These are phyloP conservation scores for Wickerhamomyces kurtzmanii DNA, from an alignment of 805 yeast species.

Conservation along the genomic window DNA sequence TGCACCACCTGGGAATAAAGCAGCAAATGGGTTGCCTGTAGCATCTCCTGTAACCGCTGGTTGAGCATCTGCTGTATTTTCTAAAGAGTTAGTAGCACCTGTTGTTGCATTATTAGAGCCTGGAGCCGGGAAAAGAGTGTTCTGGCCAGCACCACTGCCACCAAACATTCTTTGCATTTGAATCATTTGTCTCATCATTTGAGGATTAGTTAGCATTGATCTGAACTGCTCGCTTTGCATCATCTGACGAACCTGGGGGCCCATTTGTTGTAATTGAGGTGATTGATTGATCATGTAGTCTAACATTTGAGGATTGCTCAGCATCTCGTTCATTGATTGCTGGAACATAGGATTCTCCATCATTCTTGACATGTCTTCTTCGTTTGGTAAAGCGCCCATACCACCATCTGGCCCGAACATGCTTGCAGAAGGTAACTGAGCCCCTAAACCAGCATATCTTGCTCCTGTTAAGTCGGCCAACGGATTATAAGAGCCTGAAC, in stretches of 20 bases:
- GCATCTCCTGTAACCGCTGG: constrained; percentile 12
- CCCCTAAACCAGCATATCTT: constrained; percentile 80
- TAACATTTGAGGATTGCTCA: constrained; percentile 81
- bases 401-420: constrained; percentile 97
- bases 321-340: constrained; percentile 73
- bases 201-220: constrained; percentile 75
- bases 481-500: constrained; percentile 83
- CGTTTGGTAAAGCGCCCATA: constrained; percentile 61
- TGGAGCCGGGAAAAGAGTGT: constrained; percentile 36
- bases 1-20: constrained; percentile 25
- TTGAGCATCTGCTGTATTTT: constrained; percentile 13
- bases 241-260: constrained; percentile 82
- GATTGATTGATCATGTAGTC: constrained; percentile 73
- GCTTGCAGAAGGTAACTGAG: constrained; percentile 77
- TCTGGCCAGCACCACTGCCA: constrained; percentile 14
- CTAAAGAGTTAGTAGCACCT: constrained; percentile 8
- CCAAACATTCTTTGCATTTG: constrained; percentile 51
- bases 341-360: constrained; percentile 76
- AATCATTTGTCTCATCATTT: constrained; percentile 75
- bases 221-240: constrained; percentile 78
- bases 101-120: constrained; percentile 23
- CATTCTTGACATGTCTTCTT: constrained; percentile 65
- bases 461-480: constrained; percentile 92
- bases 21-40: constrained; percentile 44
- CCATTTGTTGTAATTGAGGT: constrained; percentile 79